Base-by-base conservation (phyloP, 1,284 basidiomycete species). In the Cryptococcus amylolentus region DNA sequence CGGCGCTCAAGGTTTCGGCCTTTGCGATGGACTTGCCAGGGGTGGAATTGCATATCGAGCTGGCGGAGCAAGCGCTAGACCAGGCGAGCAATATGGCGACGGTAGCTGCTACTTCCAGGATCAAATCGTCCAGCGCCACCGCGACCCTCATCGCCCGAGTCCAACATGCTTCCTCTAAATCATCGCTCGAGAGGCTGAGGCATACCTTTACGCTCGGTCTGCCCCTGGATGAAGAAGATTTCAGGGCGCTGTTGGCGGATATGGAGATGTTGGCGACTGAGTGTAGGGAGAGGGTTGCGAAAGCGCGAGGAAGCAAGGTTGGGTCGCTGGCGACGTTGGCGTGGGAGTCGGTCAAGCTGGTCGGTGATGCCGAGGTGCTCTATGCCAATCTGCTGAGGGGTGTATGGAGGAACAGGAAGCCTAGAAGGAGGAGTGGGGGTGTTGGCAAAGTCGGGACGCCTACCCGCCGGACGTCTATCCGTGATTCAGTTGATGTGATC, bases 51-150 rank as follows among this genome's bases (percentile, higher is more conserved):
- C 65, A 74, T 46, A 58, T 71, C 54, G 73, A 73, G 54, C 58
- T 77, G 4, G 68, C 72, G 39, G 75, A 75, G 52, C 69, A 74
- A 49, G 73, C 75, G 13, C 64, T 76, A 9, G 74, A 76, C 51
- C 74, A 76, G 56, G 74, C 75, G 12, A 71, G 70, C 37, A 73
- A 75, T 57, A 74, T 76, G 74, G 71, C 73, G 1, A 70, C 70
- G 1, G 58, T 73, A 3, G 68, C 70, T 18, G 67, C 65, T 1
- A 54, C 66, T 1, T 58, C 65, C 28, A 56, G 62, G 28, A 57
- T 67, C 49, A 65, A 65, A 46, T 64, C 65, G 1, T 61, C 65
- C 9, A 64, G 61, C 16, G 58, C 64, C 4, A 66, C 67, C 8
- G 63, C 67, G 35, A 72, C 67, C 28, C 69, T 74, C 43, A 71